A percentile compares a stretch with the other conserved stretches of the same genome.
Conservation (phyloP, 139 green algal genomes). For the Haematococcus sp. region DNA sequence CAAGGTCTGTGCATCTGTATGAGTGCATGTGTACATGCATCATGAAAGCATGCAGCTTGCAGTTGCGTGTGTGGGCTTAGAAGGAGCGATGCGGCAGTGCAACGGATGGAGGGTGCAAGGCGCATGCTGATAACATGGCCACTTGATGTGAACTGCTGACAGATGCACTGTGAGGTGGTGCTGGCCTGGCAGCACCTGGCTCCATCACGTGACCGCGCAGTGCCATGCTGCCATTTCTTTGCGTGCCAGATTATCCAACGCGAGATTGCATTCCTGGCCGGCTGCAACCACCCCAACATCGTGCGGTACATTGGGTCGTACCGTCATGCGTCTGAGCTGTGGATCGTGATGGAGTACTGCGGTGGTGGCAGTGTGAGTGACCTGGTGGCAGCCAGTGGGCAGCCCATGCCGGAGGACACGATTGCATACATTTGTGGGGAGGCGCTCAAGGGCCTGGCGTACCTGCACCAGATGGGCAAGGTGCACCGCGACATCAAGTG, state of each 20-base stretch:
- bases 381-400: slow-evolving; percentile 59
- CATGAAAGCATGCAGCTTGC: too few relatives aligned
- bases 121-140: too few relatives aligned
- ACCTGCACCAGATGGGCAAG: slow-evolving; percentile 84
- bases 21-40: too few relatives aligned
- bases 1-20: too few relatives aligned
- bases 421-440: slow-evolving; percentile 87
- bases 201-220: too few relatives aligned
- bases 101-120: too few relatives aligned
- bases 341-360: slow-evolving; percentile 99
- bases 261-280: slow-evolving; percentile 79
- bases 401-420: slow-evolving; percentile 66
- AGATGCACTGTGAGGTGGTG: too few relatives aligned
- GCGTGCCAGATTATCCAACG: slow-evolving; percentile 34
- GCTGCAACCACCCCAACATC: slow-evolving; percentile 95
- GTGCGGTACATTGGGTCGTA: slow-evolving; percentile 84
- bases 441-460: slow-evolving; percentile 83
- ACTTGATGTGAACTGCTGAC: too few relatives aligned
- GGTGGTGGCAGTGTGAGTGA: slow-evolving; percentile 88
- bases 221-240: not conserved
- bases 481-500: slow-evolving; percentile 96
- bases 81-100: too few relatives aligned
- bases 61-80: too few relatives aligned
- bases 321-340: slow-evolving; percentile 62
- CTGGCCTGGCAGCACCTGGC: too few relatives aligned